Conservation (phyloP, 371 early-diverging fungal genomes). For the Syncephalastrum contaminatum region DNA sequence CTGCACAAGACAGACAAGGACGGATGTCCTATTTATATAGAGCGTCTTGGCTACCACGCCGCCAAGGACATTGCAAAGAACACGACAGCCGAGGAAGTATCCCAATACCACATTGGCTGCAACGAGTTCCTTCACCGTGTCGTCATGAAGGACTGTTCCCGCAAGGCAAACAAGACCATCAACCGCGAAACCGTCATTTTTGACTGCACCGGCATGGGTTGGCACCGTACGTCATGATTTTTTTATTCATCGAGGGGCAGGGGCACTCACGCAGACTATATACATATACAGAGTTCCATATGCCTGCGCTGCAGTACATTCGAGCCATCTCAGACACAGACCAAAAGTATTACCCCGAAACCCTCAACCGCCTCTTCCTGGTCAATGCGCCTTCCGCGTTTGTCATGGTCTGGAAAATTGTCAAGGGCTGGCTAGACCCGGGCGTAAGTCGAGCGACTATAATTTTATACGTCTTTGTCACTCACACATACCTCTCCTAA, state of each 20-base stretch:
- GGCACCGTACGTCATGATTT: conserved; percentile 53
- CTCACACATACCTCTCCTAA: neutral
- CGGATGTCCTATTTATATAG: conserved; percentile 81
- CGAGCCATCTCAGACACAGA: conserved; percentile 75
- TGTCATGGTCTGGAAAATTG: conserved; percentile 78
- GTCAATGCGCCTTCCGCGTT: conserved; percentile 84
- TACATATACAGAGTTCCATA: conserved; percentile 58
- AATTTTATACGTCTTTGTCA: no score
- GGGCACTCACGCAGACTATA: conserved; percentile 5
- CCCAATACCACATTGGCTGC: conserved; percentile 74
- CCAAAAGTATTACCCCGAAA: conserved; percentile 84
- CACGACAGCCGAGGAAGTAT: conserved; percentile 62
- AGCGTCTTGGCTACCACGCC: conserved; percentile 73
- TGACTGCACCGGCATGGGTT: conserved; percentile 80
- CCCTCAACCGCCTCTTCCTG: conserved; percentile 73
- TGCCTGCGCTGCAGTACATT: conserved; percentile 75
- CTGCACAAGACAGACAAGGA: conserved; percentile 82
- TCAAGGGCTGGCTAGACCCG: conserved; percentile 83
- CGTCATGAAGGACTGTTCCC: conserved; percentile 72
- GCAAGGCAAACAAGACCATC: conserved; percentile 61
- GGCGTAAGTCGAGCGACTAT: conserved; percentile 58
- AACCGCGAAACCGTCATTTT: conserved; percentile 82
- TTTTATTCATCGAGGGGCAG: neutral
- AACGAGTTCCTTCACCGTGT: conserved; percentile 75
- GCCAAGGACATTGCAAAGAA: conserved; percentile 71